These are phyloP conservation scores for Coemansia sp. DNA, from an alignment of 192 early-diverging fungal genomes.

Conservation along the genomic window DNA sequence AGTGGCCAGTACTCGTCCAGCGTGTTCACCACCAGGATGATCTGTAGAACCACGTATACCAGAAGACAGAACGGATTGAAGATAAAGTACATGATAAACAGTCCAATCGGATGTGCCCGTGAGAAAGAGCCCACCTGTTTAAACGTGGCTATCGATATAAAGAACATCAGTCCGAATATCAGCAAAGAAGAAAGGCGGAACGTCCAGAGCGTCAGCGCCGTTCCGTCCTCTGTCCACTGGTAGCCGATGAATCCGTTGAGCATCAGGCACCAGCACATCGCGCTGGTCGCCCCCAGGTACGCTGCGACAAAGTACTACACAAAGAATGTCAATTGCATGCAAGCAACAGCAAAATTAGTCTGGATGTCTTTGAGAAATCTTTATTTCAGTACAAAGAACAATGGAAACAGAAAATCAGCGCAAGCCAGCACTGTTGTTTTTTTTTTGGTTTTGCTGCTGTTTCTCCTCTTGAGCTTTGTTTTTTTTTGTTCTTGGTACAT, in stretches of 20 bases:
- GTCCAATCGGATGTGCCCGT: conserved; percentile 62
- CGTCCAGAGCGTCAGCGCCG: conserved; percentile 90
- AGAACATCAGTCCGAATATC: conserved; percentile 75
- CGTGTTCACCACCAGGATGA: conserved; percentile 91
- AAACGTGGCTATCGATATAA: conserved; percentile 85
- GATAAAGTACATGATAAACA: conserved; percentile 88
- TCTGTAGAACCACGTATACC: conserved; percentile 87
- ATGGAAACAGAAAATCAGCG: too few relatives aligned
- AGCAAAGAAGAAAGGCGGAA: conserved; percentile 82
- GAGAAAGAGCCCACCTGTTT: conserved; percentile 62
- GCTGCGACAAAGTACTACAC: conserved; percentile 79
- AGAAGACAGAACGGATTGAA: conserved; percentile 79
- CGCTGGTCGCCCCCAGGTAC: conserved; percentile 77
- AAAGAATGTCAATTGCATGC: neutral
- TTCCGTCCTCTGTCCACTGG: conserved; percentile 97
- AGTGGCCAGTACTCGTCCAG: conserved; percentile 96
- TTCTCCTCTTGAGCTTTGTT: neutral
- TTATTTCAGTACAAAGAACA: too few relatives aligned
- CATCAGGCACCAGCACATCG: conserved; percentile 90
- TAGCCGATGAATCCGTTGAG: conserved; percentile 95
- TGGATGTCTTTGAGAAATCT: too few relatives aligned
- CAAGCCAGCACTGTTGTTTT: too few relatives aligned
- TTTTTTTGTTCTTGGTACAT: neutral
- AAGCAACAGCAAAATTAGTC: too few relatives aligned
- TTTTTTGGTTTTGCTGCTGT: too few relatives aligned